phyloP scores from a whole-genome alignment of 805 yeast genomes.

The Brettanomyces naardenensis region DNA sequence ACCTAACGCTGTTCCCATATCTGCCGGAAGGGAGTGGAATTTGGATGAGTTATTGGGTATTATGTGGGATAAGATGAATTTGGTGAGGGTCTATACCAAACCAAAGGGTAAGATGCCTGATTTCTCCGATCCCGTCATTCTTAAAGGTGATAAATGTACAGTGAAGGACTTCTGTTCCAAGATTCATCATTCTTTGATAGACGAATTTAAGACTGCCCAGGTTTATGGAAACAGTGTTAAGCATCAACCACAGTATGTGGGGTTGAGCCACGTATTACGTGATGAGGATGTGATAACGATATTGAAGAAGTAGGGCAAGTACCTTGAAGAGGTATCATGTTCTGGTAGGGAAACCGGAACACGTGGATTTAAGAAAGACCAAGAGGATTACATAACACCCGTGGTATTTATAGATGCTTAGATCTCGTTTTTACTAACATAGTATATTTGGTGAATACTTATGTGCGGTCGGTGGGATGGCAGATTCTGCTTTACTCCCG shows the following conservation, averaged over 20 bases:
- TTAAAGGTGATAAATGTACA: constrained; percentile 71
- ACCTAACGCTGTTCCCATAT: constrained; percentile 95
- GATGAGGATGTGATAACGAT: constrained; percentile 98
- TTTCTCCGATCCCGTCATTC: constrained; percentile 88
- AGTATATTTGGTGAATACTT: too few relatives aligned
- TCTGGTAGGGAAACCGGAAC: too few relatives aligned
- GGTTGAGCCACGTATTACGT: constrained; percentile 70
- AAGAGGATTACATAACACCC: too few relatives aligned
- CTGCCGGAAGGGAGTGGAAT: constrained; percentile 96
- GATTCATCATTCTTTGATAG: constrained; percentile 90
- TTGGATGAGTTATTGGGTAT: constrained; percentile 86
- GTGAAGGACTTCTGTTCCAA: constrained; percentile 96
- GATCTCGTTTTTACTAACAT: too few relatives aligned
- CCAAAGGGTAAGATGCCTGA: constrained; percentile 95
- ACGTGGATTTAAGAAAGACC: too few relatives aligned
- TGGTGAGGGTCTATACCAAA: constrained; percentile 94
- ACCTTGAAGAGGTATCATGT: not conserved
- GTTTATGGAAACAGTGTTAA: constrained; percentile 93
- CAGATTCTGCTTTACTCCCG: not conserved
- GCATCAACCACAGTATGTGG: constrained; percentile 97
- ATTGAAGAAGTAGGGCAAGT: constrained; percentile 49
- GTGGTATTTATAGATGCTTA: too few relatives aligned
- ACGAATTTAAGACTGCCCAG: constrained; percentile 86
- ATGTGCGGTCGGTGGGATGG: constrained; percentile 1
- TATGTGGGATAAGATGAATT: constrained; percentile 90